Evolutionary conservation across 2,329 filamentous ascomycete species (phyloP).

Genomic region (Fusarium liriodendri): DNA sequence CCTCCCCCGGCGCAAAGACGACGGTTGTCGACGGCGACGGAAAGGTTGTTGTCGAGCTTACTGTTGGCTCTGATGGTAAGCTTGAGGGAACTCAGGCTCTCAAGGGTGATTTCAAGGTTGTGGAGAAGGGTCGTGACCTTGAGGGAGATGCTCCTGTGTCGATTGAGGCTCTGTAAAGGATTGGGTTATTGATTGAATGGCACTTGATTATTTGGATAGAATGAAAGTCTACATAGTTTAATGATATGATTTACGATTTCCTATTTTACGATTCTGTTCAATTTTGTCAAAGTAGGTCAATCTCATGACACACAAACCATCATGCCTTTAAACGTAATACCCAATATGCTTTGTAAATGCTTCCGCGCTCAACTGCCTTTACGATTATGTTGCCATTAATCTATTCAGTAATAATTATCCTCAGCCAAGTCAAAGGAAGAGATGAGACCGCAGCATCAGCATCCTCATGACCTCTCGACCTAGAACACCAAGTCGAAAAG

Average conservation of each 20-base stretch:
- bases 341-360: too few species aligned
- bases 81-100: conserved; percentile 54
- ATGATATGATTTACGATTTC: background rate
- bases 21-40: conserved; percentile 58
- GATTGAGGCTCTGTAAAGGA: conserved; percentile 38
- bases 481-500: background rate
- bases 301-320: too few species aligned
- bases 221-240: background rate
- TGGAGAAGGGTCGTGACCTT: conserved; percentile 38
- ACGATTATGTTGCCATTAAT: background rate
- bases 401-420: background rate
- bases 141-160: conserved; percentile 42
- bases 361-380: background rate
- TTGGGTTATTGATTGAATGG: background rate
- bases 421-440: background rate
- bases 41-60: conserved; percentile 53
- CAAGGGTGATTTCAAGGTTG: conserved; percentile 49
- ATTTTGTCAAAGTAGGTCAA: too few species aligned
- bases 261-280: background rate
- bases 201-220: background rate
- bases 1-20: conserved; percentile 53
- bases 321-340: too few species aligned
- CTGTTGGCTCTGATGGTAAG: conserved; percentile 53
- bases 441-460: background rate
- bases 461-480: background rate